Base-by-base conservation (phyloP, 257 asterid genomes). In the Solanum infundibuliforme region DNA sequence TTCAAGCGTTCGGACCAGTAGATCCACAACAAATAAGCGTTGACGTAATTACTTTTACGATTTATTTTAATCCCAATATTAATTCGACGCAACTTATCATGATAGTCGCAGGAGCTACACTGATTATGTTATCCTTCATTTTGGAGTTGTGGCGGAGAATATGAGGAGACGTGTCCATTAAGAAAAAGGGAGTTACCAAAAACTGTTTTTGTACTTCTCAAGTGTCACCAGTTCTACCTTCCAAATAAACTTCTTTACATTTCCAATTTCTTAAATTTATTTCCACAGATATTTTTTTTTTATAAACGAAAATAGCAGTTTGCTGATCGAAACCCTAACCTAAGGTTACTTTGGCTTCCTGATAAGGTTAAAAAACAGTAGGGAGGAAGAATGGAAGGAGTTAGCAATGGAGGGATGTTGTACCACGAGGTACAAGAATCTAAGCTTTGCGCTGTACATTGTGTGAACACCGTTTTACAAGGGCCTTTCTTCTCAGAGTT, bases 401-500 rank as follows among this genome's bases (percentile, higher is more conserved):
- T 58, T 7, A 95, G 96, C 94, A 95, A 95, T 86, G 98, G 98
- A 2, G 99, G 99, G 29, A 88, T 97, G 96, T 91, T 97, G 98
- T 97, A 97, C 98, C 99, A 97, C 87, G 99, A 97, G 94, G 98
- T 97, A 90, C 99, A 97, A 90, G 99, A 97, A 92, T 96, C 99
- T 89, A 96, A 96, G 96, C 98, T 97, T 34, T 97, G 99, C 92
- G 99, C 98, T 6, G 98, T 96, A 88, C 99, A 97, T 90, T 97
- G 99, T 93, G 99, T 96, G 36, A 97, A 96, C 93, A 95, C 99
- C 76, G 99, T 93, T 87, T 88, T 97, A 94, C 99, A 97, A 88
- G 99, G 99, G 8, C 99, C 99, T 1, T 96, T 96, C 74, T 96
- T 97, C 91, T 96, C 99, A 62, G 99, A 97, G 93, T 93, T 97